Base-by-base conservation (phyloP, 129 eudicot genomes). In the Pulicaria dysenterica region DNA sequence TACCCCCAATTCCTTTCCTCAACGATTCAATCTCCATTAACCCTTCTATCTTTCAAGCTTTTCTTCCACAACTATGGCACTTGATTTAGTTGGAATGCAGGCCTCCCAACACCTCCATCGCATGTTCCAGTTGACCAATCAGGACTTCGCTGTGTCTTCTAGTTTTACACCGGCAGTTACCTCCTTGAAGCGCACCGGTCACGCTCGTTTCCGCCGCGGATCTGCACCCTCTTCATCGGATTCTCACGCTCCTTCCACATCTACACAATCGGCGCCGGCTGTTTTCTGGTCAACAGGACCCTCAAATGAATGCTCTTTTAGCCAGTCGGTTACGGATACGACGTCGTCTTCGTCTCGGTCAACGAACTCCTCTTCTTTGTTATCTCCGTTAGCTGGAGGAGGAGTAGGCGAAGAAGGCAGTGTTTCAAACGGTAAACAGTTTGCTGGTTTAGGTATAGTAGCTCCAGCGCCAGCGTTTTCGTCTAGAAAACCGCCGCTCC, bases 381-480 rank as follows among this genome's bases (percentile, higher is more conserved):
- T 81, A 69, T 85, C 89, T 7, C 76, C 86, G 62, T 79, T 83
- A 19, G 51, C 82, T 14, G 83, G 82, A n/a, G 82, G 81, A 24
- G 83, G 83, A 1, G 31, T 24, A 19, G 91, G 80, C 54, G 86
- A 83, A 42, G 86, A 83, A 62, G 86, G 77, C 8, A 91, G 88
- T 55, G 95, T 91, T 45, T 86, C 95, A 0, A 83, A 87, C 46
- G 95, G 95, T 3, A 91, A 85, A 77, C 77, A 58, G 17, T 76
- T 73, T 14, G 48, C 64, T 14, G 70, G 68, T 46, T 44, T 77
- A 42, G 73, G 80, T 62, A 64, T 78, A 7, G 44, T 64, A 56
- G 76, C 83, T 77, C 68, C 85, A 64, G 72, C 70, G 11, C 86
- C 83, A 73, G 63, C 92, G 41, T 68, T 79, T 66, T 90, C 86